Conservation (phyloP, 164 flowering plant species). For the Stephania japonica region DNA sequence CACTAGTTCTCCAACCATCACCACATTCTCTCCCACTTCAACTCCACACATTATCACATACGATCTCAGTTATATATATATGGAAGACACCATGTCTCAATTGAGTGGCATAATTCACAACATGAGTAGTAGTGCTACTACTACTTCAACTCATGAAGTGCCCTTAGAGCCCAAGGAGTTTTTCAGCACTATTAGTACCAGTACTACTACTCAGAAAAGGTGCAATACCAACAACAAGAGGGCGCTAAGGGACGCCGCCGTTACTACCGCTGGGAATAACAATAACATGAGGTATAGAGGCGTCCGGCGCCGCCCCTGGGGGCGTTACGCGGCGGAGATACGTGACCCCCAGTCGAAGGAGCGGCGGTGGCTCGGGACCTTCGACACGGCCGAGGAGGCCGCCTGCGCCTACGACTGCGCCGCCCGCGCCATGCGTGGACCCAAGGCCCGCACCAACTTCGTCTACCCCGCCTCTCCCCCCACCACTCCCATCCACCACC, state of each 20-base stretch:
- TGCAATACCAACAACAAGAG: slow-evolving; percentile 10
- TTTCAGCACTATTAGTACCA: background rate
- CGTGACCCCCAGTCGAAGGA: slow-evolving; percentile 85
- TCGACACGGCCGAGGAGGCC: slow-evolving; percentile 94
- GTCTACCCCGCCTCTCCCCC: slow-evolving; percentile 36
- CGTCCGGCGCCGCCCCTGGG: slow-evolving; percentile 91
- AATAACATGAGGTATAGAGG: slow-evolving; percentile 64
- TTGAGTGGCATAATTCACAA: slow-evolving; percentile 20
- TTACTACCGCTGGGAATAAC: background rate
- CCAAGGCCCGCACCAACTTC: slow-evolving; percentile 82
- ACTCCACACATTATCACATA: background rate
- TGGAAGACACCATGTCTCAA: slow-evolving; percentile 44
- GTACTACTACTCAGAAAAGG: background rate
- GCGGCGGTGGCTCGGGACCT: slow-evolving; percentile 87
- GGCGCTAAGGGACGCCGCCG: background rate
- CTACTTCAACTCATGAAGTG: too few species aligned
- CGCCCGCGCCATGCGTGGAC: slow-evolving; percentile 82
- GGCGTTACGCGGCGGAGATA: slow-evolving; percentile 91
- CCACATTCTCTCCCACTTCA: slow-evolving; percentile 7
- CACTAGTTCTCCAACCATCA: background rate
- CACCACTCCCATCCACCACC: background rate
- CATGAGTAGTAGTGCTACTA: slow-evolving; percentile 3
- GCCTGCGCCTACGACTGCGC: slow-evolving; percentile 94
- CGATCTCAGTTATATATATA: slow-evolving; percentile 5
- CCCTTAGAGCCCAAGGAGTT: background rate